These are phyloP conservation scores for Dichotomopilus funicola DNA, from an alignment of 2,329 filamentous ascomycete genomes.

Conservation along the genomic window DNA sequence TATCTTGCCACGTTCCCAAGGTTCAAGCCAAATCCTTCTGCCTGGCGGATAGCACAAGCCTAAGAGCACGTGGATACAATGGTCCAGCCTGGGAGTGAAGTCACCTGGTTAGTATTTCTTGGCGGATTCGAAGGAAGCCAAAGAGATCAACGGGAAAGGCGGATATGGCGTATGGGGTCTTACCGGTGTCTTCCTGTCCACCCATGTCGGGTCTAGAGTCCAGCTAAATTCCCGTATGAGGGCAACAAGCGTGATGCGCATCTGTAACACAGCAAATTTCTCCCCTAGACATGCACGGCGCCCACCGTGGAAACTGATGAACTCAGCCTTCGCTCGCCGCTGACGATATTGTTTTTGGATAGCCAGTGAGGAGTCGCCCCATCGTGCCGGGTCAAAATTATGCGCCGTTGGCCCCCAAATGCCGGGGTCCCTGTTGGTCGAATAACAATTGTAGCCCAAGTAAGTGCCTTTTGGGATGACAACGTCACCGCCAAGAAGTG, in stretches of 20 bases:
- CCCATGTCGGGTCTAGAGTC: conserved; percentile 13
- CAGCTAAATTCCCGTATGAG: conserved; percentile 10
- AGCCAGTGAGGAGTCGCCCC: conserved; percentile 7
- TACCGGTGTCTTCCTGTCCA: conserved; percentile 17
- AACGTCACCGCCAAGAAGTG: conserved; percentile 10
- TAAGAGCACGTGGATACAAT: conserved; percentile 12
- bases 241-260: conserved; percentile 13
- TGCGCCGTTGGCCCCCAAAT: conserved; percentile 13
- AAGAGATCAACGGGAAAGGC: not conserved
- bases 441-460: conserved; percentile 18
- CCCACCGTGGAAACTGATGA: conserved; percentile 18
- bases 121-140: not conserved
- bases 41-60: conserved; percentile 9
- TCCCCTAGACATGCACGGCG: conserved; percentile 16
- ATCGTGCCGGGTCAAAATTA: conserved; percentile 12
- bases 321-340: conserved; percentile 14
- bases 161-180: not conserved
- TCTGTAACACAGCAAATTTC: conserved; percentile 16
- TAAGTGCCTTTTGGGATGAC: conserved; percentile 15
- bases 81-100: conserved; percentile 12
- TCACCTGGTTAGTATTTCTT: not conserved
- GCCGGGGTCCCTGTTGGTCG: conserved; percentile 14
- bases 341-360: conserved; percentile 16
- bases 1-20: not conserved
- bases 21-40: not conserved